Evolutionary conservation across 2,329 filamentous ascomycete species (phyloP).

Genomic region (Trichothecium sympodiale): DNA sequence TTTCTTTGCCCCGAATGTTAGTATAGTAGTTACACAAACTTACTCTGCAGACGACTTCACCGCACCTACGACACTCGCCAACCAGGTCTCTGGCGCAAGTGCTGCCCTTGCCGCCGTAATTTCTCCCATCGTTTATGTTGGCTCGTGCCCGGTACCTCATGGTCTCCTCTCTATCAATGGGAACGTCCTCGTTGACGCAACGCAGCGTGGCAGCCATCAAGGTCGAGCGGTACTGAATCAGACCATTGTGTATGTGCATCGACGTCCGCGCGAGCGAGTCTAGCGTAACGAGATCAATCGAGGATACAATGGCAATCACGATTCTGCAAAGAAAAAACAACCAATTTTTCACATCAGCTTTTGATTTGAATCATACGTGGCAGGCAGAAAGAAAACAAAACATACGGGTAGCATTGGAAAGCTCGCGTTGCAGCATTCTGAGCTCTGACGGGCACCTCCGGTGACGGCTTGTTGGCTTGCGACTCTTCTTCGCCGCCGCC

Average conservation of each 20-base stretch:
- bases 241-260: slow-evolving; percentile 63
- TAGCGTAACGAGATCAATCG: slow-evolving; percentile 78
- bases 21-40: too few relatives aligned
- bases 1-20: too few relatives aligned
- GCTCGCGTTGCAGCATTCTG: slow-evolving; percentile 16
- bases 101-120: slow-evolving; percentile 56
- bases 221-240: slow-evolving; percentile 67
- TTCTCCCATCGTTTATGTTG: slow-evolving; percentile 41
- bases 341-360: neutral
- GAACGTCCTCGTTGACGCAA: slow-evolving; percentile 60
- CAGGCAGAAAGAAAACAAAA: neutral
- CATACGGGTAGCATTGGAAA: slow-evolving; percentile 25
- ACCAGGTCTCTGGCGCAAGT: slow-evolving; percentile 84
- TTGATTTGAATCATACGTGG: neutral
- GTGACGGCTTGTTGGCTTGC: slow-evolving; percentile 4
- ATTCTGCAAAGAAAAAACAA: slow-evolving; percentile 44
- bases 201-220: slow-evolving; percentile 67
- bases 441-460: slow-evolving; percentile 7
- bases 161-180: slow-evolving; percentile 42
- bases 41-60: slow-evolving; percentile 71
- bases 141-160: slow-evolving; percentile 46
- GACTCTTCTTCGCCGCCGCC: slow-evolving; percentile 1
- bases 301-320: slow-evolving; percentile 60
- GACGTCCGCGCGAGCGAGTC: slow-evolving; percentile 76
- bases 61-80: slow-evolving; percentile 67